Evolutionary conservation across 2,329 filamentous ascomycete species (phyloP).

Genomic region (Hirsutella rhossiliensis): DNA sequence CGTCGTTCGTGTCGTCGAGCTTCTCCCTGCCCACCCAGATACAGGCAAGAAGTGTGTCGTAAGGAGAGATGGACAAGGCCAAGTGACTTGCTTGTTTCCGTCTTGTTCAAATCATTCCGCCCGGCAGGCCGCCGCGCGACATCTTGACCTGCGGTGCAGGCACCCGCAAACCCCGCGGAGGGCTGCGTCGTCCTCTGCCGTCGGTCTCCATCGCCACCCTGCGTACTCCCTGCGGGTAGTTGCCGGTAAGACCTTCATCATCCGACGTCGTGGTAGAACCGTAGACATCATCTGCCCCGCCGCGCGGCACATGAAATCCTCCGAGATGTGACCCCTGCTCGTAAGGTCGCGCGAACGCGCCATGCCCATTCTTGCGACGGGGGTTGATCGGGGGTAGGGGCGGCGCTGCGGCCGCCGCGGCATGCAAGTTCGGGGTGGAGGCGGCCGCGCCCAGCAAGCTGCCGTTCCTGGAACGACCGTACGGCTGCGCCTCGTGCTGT

Average conservation of each 20-base stretch:
- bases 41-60: neutral
- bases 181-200: constrained; percentile 16
- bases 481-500: constrained; percentile 16
- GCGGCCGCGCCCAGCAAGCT: constrained; percentile 19
- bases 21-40: neutral
- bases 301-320: neutral
- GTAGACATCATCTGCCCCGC: neutral
- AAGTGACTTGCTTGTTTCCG: neutral
- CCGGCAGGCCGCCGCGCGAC: constrained; percentile 21
- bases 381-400: constrained; percentile 49
- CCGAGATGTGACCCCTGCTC: constrained; percentile 16
- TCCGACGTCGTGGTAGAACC: constrained; percentile 16
- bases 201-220: constrained; percentile 30
- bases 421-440: constrained; percentile 25
- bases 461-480: constrained; percentile 21
- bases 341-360: constrained; percentile 20
- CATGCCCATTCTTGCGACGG: constrained; percentile 33
- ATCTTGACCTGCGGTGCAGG: constrained; percentile 15
- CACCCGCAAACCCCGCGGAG: constrained; percentile 13
- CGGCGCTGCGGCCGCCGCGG: constrained; percentile 25
- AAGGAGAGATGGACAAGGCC: neutral
- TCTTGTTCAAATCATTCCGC: constrained; percentile 31
- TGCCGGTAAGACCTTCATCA: constrained; percentile 21
- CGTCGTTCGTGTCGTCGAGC: constrained; percentile 1
- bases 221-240: constrained; percentile 27